Base-by-base conservation (phyloP, 1,139 yeast genomes). In the Blastobotrys illinoisensis region DNA sequence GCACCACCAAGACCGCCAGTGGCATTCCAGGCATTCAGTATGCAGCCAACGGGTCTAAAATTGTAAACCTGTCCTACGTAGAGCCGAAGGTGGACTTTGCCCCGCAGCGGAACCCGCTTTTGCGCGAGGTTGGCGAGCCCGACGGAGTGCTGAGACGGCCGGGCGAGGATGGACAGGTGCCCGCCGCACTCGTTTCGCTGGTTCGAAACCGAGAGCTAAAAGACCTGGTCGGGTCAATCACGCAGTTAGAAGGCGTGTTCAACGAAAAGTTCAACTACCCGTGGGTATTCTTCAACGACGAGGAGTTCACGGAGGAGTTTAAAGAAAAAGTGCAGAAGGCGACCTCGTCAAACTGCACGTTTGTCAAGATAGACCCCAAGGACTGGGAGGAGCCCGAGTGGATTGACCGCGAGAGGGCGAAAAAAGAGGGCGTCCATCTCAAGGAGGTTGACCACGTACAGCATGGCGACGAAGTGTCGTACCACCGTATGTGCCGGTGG, bases 401-500 rank as follows among this genome's bases (percentile, higher is more conserved):
- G 61, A 81, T 87, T 36, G 86, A 86, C 65, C 50, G 50, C 18
- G 55, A 58, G 0, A 69, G 64, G 6, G 75, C 72, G 43, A 81
- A 79, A 58, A 56, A 62, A 3, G 62, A 68, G 43, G 79, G 74
- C 3, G 50, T 75, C 76, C 74, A 66, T 71, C 43, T 62, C 68
- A 44, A 85, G 61, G 68, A 65, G 3, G 67, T 71, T 19, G 75
- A 80, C 48, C 72, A 79, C 16, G 80, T 87, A 9, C 85, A 86
- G 2, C 86, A 86, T 64, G 88, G 91, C 0, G 73, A 74, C 44
- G 75, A 71, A 68, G 70, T 66, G n/a, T 82, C 88, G 0, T 87
- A 87, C 65, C 93, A 85, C 63, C 83, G 85, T 64, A 86, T 86
- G 95, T 86, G 95, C 64, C 74, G 93, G 28, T 86, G 81, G 72